Percentiles rank a stretch among this genome's conserved stretches.
These are phyloP conservation scores for Eutrema yunnanense DNA, from an alignment of 345 rosid species.

Conservation along the genomic window DNA sequence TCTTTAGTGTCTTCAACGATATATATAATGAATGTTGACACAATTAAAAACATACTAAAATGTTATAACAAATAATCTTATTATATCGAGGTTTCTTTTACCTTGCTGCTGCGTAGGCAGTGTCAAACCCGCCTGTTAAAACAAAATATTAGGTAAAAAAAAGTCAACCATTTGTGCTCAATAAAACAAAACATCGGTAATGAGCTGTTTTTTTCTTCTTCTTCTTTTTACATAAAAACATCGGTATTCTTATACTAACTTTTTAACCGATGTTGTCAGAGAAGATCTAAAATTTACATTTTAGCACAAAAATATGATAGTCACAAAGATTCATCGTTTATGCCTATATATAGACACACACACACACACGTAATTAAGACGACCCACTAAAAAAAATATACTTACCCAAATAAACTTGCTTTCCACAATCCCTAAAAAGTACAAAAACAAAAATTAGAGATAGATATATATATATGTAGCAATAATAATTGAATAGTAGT, in stretches of 20 bases:
- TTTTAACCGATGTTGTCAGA: slow-evolving; percentile 14
- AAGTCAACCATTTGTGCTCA: not conserved
- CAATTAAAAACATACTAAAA: not conserved
- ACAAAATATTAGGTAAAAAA: not conserved
- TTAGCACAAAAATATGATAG: slow-evolving; percentile 20
- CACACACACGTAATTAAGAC: slow-evolving; percentile 9
- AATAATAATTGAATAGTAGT: not conserved
- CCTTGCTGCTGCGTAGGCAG: slow-evolving; percentile 97
- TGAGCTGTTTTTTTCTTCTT: slow-evolving; percentile 1
- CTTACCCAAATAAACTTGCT: slow-evolving; percentile 96
- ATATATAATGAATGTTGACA: slow-evolving; percentile 39
- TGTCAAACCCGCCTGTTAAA: slow-evolving; percentile 84
- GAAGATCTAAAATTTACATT: not conserved
- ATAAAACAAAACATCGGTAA: not conserved
- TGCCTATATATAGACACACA: slow-evolving; percentile 1
- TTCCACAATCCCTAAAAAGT: slow-evolving; percentile 79
- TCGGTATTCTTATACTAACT: not conserved
- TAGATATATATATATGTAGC: not conserved
- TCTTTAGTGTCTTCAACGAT: not conserved
- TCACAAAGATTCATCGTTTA: not conserved
- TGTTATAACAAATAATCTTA: not conserved
- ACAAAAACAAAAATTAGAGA: slow-evolving; percentile 23
- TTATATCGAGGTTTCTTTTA: slow-evolving; percentile 8
- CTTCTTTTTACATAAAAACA: not conserved
- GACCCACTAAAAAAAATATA: not conserved